A percentile compares a stretch with the other conserved stretches of the same genome.
Evolutionary conservation across 441 rosid species (phyloP).

Genomic region (Syzygium malaccense): DNA sequence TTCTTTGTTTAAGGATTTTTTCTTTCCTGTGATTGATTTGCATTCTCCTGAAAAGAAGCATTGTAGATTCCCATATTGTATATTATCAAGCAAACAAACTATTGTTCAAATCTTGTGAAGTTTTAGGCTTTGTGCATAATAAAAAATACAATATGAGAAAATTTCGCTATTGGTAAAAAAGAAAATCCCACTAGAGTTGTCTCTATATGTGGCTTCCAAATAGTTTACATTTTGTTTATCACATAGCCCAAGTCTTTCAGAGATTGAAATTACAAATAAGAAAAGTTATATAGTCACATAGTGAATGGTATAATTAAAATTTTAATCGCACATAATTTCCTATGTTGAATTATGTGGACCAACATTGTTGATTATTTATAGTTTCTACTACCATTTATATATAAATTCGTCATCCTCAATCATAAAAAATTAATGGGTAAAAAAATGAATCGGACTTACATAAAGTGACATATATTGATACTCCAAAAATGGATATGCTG

Average conservation of each 20-base stretch:
- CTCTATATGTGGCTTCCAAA: background rate
- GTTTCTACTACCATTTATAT: no score
- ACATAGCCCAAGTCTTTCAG: background rate
- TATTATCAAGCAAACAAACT: background rate
- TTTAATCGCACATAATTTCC: background rate
- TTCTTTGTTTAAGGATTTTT: background rate
- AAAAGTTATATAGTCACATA: background rate
- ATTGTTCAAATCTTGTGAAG: background rate
- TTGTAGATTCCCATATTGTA: background rate
- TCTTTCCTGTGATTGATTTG: background rate
- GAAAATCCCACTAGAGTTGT: background rate
- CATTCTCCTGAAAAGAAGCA: no score
- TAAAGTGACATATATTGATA: no score
- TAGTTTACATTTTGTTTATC: background rate
- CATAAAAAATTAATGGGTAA: no score
- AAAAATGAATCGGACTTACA: no score
- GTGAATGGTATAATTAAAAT: background rate
- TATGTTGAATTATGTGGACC: background rate
- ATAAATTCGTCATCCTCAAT: no score
- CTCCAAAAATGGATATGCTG: no score
- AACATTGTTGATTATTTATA: background rate
- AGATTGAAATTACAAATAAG: background rate
- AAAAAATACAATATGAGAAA: background rate
- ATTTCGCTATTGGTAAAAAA: background rate
- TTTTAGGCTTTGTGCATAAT: background rate